A percentile compares a stretch with the other conserved stretches of the same genome.
Conservation (phyloP, 257 asterid species). For the Lavandula angustifolia region DNA sequence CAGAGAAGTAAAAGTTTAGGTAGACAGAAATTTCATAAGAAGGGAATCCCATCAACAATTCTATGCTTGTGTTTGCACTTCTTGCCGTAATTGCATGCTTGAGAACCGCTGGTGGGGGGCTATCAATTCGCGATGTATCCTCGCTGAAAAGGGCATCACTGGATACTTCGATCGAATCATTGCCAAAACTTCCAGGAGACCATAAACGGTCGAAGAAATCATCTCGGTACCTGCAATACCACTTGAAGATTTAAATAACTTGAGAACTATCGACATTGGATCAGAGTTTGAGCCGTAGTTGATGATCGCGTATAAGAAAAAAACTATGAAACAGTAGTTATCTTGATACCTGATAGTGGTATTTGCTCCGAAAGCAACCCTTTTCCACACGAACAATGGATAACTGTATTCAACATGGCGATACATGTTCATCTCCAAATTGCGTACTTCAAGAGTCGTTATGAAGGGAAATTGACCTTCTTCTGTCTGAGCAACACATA, state of each 20-base stretch:
- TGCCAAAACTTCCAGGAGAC: conserved; percentile 27
- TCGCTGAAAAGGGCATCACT: conserved; percentile 22
- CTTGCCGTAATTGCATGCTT: conserved; percentile 43
- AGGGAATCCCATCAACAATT: conserved; percentile 37
- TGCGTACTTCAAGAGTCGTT: conserved; percentile 57
- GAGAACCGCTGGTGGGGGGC: conserved; percentile 22
- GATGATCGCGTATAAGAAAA: too few species aligned
- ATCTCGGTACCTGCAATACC: conserved; percentile 27
- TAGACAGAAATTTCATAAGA: conserved; percentile 30
- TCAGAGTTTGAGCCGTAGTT: too few species aligned
- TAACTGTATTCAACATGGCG: neutral
- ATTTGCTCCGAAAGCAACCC: conserved; percentile 57
- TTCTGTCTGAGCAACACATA: conserved; percentile 55
- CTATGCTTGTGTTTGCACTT: conserved; percentile 19
- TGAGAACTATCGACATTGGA: too few species aligned
- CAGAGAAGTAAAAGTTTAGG: conserved; percentile 58
- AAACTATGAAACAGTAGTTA: too few species aligned
- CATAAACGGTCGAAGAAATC: conserved; percentile 63
- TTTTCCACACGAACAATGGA: conserved; percentile 44
- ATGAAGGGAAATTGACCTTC: conserved; percentile 58
- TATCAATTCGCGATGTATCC: conserved; percentile 4
- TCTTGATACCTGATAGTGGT: conserved; percentile 44
- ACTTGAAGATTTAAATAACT: too few species aligned
- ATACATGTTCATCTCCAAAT: conserved; percentile 54
- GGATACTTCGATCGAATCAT: conserved; percentile 21